These are phyloP conservation scores for Zygosaccharomyces lentus DNA, from an alignment of 805 yeast genomes.

Conservation along the genomic window DNA sequence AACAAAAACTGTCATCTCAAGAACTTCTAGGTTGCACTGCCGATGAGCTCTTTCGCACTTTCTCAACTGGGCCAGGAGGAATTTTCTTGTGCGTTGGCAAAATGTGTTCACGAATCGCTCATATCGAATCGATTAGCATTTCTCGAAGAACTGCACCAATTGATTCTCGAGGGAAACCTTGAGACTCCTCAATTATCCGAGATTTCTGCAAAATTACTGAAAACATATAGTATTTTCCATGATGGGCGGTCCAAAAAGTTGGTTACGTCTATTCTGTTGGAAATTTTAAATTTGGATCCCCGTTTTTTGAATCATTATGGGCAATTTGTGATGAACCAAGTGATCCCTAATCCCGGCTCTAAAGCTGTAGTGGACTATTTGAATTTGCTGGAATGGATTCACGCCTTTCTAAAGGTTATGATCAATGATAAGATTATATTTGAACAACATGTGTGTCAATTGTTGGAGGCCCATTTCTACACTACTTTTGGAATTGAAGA, in stretches of 20 bases:
- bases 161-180: slow-evolving; percentile 18
- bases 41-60: neutral
- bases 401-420: slow-evolving; percentile 33
- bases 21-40: neutral
- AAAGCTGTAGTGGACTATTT: slow-evolving; percentile 55
- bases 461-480: slow-evolving; percentile 40
- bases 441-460: slow-evolving; percentile 32
- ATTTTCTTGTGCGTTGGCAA: slow-evolving; percentile 20
- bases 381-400: slow-evolving; percentile 56
- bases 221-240: slow-evolving; percentile 47
- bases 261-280: slow-evolving; percentile 40
- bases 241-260: slow-evolving; percentile 46
- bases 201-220: slow-evolving; percentile 39
- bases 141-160: slow-evolving; percentile 21
- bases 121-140: slow-evolving; percentile 29
- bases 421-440: slow-evolving; percentile 25
- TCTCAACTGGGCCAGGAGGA: slow-evolving; percentile 23
- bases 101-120: slow-evolving; percentile 22
- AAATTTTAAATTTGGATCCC: slow-evolving; percentile 35
- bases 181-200: slow-evolving; percentile 27
- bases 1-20: neutral
- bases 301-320: slow-evolving; percentile 36
- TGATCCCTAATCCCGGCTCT: slow-evolving; percentile 33
- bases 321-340: slow-evolving; percentile 38
- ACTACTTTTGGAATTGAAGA: slow-evolving; percentile 29